Evolutionary conservation across 345 rosid species (phyloP).

Genomic region (Bruguiera parviflora): DNA sequence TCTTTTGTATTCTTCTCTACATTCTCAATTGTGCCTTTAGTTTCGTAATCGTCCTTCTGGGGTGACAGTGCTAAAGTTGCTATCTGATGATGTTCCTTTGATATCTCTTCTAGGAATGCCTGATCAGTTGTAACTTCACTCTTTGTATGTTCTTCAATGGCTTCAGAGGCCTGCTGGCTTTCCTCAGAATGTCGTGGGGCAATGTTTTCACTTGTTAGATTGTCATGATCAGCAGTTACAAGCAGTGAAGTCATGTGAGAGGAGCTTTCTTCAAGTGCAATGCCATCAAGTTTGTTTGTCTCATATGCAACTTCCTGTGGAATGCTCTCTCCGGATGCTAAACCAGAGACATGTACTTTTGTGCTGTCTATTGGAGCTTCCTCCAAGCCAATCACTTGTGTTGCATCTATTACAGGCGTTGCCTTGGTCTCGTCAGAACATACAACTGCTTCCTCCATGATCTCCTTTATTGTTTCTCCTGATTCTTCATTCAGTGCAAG

Average conservation of each 20-base stretch:
- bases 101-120: not conserved
- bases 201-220: not conserved
- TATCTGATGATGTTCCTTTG: conserved; percentile 7
- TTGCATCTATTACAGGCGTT: not conserved
- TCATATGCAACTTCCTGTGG: conserved; percentile 16
- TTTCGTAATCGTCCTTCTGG: not conserved
- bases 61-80: not conserved
- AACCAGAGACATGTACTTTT: conserved; percentile 8
- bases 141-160: conserved; percentile 21
- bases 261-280: conserved; percentile 15
- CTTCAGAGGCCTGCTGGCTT: conserved; percentile 3
- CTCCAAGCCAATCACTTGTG: conserved; percentile 17
- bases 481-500: conserved; percentile 8
- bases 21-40: conserved; percentile 5
- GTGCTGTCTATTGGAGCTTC: conserved; percentile 19
- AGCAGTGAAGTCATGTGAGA: conserved; percentile 15
- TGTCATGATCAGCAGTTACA: conserved; percentile 15
- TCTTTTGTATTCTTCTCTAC: conserved; percentile 1
- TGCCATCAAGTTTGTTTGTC: conserved; percentile 18
- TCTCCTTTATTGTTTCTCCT: conserved; percentile 21
- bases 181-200: conserved; percentile 3
- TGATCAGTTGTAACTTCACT: conserved; percentile 6
- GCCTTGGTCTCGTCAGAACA: conserved; percentile 7
- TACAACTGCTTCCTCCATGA: conserved; percentile 10
- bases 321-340: conserved; percentile 11